phyloP scores from a whole-genome alignment of 306 rosid species.

The Cajanus cajan region DNA sequence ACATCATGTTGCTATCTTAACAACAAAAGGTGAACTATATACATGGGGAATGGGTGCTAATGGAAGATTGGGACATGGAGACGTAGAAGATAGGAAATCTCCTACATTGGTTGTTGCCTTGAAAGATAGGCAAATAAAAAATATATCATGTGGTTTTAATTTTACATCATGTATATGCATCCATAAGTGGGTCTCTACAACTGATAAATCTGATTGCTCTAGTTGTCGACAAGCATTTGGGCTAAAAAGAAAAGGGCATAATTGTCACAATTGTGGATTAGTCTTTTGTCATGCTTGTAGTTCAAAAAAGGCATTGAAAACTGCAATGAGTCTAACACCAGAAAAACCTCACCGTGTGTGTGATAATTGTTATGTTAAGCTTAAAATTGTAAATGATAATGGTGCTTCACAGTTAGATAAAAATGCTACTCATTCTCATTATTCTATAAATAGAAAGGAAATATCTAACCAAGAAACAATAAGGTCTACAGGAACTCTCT shows the following conservation, averaged over 20 bases:
- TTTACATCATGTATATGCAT: slow-evolving; percentile 77
- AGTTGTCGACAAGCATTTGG: slow-evolving; percentile 89
- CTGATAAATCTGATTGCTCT: slow-evolving; percentile 72
- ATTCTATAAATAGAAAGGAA: slow-evolving; percentile 50
- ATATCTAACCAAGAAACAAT: slow-evolving; percentile 38
- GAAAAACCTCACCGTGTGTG: slow-evolving; percentile 91
- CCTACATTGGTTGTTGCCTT: slow-evolving; percentile 78
- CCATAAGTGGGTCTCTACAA: slow-evolving; percentile 74
- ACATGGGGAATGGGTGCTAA: slow-evolving; percentile 93
- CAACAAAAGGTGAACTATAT: slow-evolving; percentile 78
- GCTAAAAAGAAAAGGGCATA: slow-evolving; percentile 51
- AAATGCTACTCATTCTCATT: slow-evolving; percentile 43
- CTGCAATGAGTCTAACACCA: slow-evolving; percentile 75
- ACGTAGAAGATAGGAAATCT: slow-evolving; percentile 56
- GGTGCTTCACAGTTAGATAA: slow-evolving; percentile 34
- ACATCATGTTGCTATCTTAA: slow-evolving; percentile 67
- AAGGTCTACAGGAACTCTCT: slow-evolving; percentile 53
- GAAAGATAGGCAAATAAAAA: slow-evolving; percentile 70
- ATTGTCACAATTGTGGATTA: slow-evolving; percentile 33
- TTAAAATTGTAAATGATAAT: slow-evolving; percentile 53
- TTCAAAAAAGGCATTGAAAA: slow-evolving; percentile 68
- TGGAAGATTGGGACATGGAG: slow-evolving; percentile 93
- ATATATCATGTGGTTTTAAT: slow-evolving; percentile 78
- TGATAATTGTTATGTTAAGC: slow-evolving; percentile 78
- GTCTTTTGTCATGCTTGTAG: slow-evolving; percentile 76